A percentile compares a stretch with the other conserved stretches of the same genome.
These are phyloP conservation scores for Aspergillus coremiiformis DNA, from an alignment of 495 filamentous ascomycete genomes.

Conservation along the genomic window DNA sequence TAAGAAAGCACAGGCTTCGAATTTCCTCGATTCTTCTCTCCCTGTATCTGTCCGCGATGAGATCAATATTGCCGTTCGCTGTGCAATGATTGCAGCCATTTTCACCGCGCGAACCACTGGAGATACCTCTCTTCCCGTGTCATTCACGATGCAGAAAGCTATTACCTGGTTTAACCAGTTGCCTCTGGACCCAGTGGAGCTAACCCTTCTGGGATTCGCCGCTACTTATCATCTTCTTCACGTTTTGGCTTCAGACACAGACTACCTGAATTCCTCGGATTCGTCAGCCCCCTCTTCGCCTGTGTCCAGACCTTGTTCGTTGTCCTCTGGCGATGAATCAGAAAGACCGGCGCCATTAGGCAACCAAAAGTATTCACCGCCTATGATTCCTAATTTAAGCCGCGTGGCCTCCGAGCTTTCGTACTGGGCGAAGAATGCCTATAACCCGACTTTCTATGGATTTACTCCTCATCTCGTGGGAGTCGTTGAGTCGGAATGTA, in stretches of 20 bases:
- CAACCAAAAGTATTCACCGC: conserved; percentile 14
- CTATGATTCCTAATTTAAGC: conserved; percentile 32
- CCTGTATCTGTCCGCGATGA: conserved; percentile 52
- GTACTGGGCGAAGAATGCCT: conserved; percentile 43
- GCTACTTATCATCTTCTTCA: conserved; percentile 67
- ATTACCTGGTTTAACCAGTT: conserved; percentile 40
- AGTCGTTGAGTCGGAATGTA: conserved; percentile 37
- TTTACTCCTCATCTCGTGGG: conserved; percentile 34
- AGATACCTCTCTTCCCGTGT: conserved; percentile 28
- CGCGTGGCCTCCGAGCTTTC: conserved; percentile 39
- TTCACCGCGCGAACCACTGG: conserved; percentile 37
- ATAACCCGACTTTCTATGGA: conserved; percentile 42
- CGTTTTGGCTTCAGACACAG: conserved; percentile 44
- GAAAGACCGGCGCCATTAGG: conserved; percentile 16
- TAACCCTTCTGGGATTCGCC: conserved; percentile 71
- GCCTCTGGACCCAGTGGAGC: conserved; percentile 40
- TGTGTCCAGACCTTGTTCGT: conserved; percentile 7
- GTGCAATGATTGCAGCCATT: conserved; percentile 73
- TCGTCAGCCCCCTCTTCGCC: conserved; percentile 25
- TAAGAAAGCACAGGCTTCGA: conserved; percentile 23
- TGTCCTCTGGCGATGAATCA: conserved; percentile 28
- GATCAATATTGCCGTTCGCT: conserved; percentile 63
- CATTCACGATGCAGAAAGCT: conserved; percentile 38
- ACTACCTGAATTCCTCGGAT: conserved; percentile 37
- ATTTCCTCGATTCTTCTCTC: conserved; percentile 42